Conservation (phyloP, 192 early-diverging fungal genomes). For the Chytriomyces confervae region DNA sequence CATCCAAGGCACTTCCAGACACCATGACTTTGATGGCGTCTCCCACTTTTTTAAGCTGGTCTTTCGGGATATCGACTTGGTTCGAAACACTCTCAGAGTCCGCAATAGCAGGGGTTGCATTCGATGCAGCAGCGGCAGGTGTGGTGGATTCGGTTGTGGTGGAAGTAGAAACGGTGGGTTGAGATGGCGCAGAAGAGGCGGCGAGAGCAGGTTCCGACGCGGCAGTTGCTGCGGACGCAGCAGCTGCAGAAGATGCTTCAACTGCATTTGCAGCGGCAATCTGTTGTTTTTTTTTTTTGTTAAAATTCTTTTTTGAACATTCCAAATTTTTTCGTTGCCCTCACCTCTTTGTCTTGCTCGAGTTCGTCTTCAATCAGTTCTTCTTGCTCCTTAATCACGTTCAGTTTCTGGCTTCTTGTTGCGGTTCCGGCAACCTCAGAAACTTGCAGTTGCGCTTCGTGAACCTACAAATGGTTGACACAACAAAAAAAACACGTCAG, state of each 20-base stretch:
- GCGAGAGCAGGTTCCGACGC: slow-evolving; percentile 18
- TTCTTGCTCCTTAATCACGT: slow-evolving; percentile 94
- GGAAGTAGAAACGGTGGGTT: slow-evolving; percentile 6
- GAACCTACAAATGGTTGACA: slow-evolving; percentile 36
- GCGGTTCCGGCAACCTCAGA: slow-evolving; percentile 85
- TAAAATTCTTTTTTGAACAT: neutral
- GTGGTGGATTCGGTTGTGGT: neutral
- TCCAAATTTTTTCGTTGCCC: slow-evolving; percentile 36
- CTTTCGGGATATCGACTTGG: slow-evolving; percentile 44
- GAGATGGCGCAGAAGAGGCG: neutral
- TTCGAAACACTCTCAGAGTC: slow-evolving; percentile 22
- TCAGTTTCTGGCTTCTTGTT: slow-evolving; percentile 92
- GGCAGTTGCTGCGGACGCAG: slow-evolving; percentile 42
- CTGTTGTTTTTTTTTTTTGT: slow-evolving; percentile 16
- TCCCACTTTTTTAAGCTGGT: slow-evolving; percentile 50
- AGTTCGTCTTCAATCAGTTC: slow-evolving; percentile 95
- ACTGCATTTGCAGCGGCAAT: slow-evolving; percentile 19
- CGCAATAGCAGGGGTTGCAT: neutral
- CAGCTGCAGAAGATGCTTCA: slow-evolving; percentile 36
- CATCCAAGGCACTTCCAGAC: slow-evolving; percentile 51
- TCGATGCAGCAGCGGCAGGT: slow-evolving; percentile 5
- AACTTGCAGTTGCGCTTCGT: slow-evolving; percentile 87
- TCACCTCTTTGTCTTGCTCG: slow-evolving; percentile 72
- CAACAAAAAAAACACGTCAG: slow-evolving; percentile 13
- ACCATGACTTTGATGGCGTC: slow-evolving; percentile 56